phyloP scores from a whole-genome alignment of 805 yeast genomes.

The Monosporozyma servazzii region DNA sequence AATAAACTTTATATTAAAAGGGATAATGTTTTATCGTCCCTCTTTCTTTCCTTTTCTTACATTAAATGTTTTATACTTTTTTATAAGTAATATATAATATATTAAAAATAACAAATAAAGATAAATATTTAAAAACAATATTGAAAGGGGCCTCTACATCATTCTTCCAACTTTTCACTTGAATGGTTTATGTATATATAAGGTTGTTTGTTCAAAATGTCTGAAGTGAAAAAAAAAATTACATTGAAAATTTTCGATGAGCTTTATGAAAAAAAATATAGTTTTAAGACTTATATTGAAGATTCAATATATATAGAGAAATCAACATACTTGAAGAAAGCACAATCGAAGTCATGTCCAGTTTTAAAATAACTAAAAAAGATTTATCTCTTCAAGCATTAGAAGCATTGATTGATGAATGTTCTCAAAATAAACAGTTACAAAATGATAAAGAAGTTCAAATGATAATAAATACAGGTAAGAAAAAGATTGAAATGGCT shows the following conservation, averaged over 20 bases:
- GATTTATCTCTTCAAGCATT: slow-evolving; percentile 17
- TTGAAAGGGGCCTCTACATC: background rate
- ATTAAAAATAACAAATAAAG: background rate
- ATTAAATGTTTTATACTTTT: background rate
- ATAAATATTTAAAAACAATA: background rate
- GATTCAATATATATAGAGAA: background rate
- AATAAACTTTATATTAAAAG: background rate
- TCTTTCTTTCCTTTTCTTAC: background rate
- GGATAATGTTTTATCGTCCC: background rate
- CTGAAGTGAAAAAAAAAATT: background rate
- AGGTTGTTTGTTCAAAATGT: background rate
- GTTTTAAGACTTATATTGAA: background rate
- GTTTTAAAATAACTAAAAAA: slow-evolving; percentile 7
- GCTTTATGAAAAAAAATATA: background rate
- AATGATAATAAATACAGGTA: slow-evolving; percentile 40
- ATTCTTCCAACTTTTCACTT: background rate
- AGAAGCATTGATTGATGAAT: slow-evolving; percentile 19
- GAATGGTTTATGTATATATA: background rate
- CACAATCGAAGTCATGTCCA: slow-evolving; percentile 1
- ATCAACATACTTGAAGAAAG: background rate
- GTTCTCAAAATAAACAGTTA: slow-evolving; percentile 26
- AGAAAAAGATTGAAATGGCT: slow-evolving; percentile 33
- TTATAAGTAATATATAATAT: slow-evolving; percentile 1
- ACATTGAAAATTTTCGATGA: slow-evolving; percentile 4
- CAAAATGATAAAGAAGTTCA: slow-evolving; percentile 23